Evolutionary conservation across 805 yeast genomes (phyloP).

Genomic region (Teunomyces barrocoloradensis): DNA sequence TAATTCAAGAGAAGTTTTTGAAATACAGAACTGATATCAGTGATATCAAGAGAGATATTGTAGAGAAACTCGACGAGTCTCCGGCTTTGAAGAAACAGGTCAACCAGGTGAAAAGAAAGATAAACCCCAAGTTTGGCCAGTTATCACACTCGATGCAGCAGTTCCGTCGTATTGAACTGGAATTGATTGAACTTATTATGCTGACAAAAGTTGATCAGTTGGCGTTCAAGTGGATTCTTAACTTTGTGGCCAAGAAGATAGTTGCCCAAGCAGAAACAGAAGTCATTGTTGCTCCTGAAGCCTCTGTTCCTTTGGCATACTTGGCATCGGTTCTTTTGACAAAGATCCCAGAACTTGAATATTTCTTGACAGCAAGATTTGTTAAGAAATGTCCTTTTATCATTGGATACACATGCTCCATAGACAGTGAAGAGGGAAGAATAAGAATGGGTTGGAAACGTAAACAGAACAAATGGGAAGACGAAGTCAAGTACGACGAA

Average conservation of each 20-base stretch:
- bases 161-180: constrained; percentile 48
- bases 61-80: constrained; percentile 50
- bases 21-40: constrained; percentile 51
- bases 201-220: constrained; percentile 48
- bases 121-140: constrained; percentile 91
- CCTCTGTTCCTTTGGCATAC: constrained; percentile 77
- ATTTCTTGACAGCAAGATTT: constrained; percentile 69
- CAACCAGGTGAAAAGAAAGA: constrained; percentile 63
- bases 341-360: constrained; percentile 48
- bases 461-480: constrained; percentile 52
- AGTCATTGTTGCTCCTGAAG: constrained; percentile 71
- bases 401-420: constrained; percentile 74
- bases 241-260: constrained; percentile 79
- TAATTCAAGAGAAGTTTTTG: constrained; percentile 43
- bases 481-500: constrained; percentile 72
- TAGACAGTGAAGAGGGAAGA: constrained; percentile 82
- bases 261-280: constrained; percentile 93
- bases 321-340: constrained; percentile 55
- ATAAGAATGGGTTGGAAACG: constrained; percentile 85
- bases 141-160: constrained; percentile 70
- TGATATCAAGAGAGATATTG: constrained; percentile 60
- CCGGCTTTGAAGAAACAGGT: constrained; percentile 53
- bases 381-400: constrained; percentile 89
- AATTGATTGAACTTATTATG: constrained; percentile 48
- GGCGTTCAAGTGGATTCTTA: constrained; percentile 71